phyloP scores from a whole-genome alignment of 257 asterid species.

The Solanum appendiculatum region DNA sequence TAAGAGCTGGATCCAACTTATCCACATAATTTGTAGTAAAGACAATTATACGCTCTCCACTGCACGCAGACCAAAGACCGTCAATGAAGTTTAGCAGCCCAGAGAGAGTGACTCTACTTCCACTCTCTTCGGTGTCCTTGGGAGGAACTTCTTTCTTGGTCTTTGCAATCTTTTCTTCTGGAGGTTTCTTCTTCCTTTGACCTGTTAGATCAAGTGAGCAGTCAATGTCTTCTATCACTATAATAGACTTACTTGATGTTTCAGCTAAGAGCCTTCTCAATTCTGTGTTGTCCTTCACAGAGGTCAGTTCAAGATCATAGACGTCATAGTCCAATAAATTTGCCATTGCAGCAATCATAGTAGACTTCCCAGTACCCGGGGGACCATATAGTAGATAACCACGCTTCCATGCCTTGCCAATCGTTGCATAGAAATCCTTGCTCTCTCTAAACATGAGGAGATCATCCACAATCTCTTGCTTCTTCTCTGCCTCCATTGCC shows the following conservation, averaged over 20 bases:
- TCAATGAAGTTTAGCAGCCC: conserved; percentile 11
- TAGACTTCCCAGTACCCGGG: neutral
- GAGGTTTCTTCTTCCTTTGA: neutral
- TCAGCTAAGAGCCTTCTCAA: neutral
- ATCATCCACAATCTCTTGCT: neutral
- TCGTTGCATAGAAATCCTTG: neutral
- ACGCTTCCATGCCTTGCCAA: neutral
- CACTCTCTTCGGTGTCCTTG: neutral
- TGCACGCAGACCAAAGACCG: conserved; percentile 12
- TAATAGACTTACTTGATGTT: neutral
- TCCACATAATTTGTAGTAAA: conserved; percentile 13
- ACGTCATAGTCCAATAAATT: neutral
- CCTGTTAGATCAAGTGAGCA: neutral
- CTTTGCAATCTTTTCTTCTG: neutral
- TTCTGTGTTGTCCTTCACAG: neutral
- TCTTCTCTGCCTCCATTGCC: neutral
- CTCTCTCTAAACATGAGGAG: neutral
- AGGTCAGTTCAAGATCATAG: neutral
- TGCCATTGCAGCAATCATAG: neutral
- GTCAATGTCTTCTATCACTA: neutral
- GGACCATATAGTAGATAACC: neutral
- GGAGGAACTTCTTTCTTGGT: neutral
- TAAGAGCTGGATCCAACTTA: conserved; percentile 12
- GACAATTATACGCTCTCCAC: conserved; percentile 9
- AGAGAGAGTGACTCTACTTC: conserved; percentile 10